Conservation (phyloP, 2,329 filamentous ascomycete genomes). For the Colletotrichum lentis region DNA sequence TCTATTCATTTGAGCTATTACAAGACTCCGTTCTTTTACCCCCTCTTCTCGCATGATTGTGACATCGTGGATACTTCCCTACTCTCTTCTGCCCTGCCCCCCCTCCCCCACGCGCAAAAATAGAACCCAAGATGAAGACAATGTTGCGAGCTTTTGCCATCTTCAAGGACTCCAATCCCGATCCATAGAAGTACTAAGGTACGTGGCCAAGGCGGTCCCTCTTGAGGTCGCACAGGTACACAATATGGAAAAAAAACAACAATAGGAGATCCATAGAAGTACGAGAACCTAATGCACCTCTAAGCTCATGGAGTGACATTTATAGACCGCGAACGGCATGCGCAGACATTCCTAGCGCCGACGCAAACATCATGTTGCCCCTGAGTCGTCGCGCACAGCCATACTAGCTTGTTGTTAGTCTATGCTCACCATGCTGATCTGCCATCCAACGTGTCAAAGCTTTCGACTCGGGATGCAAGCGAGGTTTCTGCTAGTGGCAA, state of each 20-base stretch:
- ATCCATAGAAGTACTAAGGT: not conserved
- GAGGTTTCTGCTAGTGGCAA: slow-evolving; percentile 7
- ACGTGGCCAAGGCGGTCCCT: too few species aligned
- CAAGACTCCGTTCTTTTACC: too few species aligned
- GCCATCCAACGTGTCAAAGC: slow-evolving; percentile 5
- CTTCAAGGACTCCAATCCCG: not conserved
- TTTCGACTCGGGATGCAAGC: not conserved
- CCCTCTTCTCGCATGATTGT: too few species aligned
- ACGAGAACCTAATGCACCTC: not conserved
- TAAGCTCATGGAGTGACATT: slow-evolving; percentile 4
- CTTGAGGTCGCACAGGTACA: too few species aligned
- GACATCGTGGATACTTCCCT: too few species aligned
- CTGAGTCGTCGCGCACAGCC: slow-evolving; percentile 19
- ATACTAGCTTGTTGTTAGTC: slow-evolving; percentile 15
- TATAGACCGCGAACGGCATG: slow-evolving; percentile 8
- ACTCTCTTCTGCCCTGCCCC: too few species aligned
- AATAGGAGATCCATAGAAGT: too few species aligned
- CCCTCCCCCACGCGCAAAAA: too few species aligned
- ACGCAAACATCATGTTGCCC: slow-evolving; percentile 20
- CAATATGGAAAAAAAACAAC: too few species aligned
- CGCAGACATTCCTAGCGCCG: not conserved
- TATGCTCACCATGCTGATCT: slow-evolving; percentile 1
- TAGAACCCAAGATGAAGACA: not conserved
- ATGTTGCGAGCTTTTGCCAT: not conserved
- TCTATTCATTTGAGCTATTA: too few species aligned